Evolutionary conservation across 1,139 yeast species (phyloP).

Genomic region (Torulaspora pretoriensis): DNA sequence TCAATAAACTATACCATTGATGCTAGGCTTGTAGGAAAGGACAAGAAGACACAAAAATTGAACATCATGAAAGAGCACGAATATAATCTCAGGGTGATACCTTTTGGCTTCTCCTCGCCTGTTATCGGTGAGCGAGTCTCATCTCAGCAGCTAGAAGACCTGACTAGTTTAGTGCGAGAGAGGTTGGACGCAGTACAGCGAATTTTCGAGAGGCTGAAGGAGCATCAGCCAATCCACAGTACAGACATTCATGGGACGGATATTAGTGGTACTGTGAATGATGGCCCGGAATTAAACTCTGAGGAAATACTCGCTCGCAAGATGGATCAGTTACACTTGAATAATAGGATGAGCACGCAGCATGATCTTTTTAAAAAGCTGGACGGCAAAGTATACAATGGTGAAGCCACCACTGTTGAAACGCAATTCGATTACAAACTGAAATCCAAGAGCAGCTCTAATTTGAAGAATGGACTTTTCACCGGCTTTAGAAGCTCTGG

Average conservation of each 20-base stretch:
- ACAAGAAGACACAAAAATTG: conserved; percentile 20
- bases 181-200: conserved; percentile 21
- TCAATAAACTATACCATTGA: conserved; percentile 36
- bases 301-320: conserved; percentile 23
- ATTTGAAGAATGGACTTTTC: conserved; percentile 24
- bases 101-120: conserved; percentile 35
- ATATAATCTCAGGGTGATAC: conserved; percentile 37
- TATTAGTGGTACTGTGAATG: conserved; percentile 23
- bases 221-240: conserved; percentile 19
- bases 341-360: conserved; percentile 18
- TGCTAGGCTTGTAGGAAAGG: conserved; percentile 31
- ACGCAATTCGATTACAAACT: conserved; percentile 19
- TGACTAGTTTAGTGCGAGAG: conserved; percentile 20
- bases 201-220: conserved; percentile 20
- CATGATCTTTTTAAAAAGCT: conserved; percentile 10
- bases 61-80: conserved; percentile 30
- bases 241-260: conserved; percentile 24
- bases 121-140: conserved; percentile 23
- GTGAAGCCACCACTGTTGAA: conserved; percentile 12
- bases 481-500: conserved; percentile 24
- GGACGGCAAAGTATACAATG: conserved; percentile 7
- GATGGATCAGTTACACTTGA: conserved; percentile 23
- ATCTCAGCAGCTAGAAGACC: conserved; percentile 18
- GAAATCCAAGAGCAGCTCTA: conserved; percentile 18
- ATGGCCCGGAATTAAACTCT: conserved; percentile 18